phyloP scores from a whole-genome alignment of 2,329 filamentous ascomycete genomes.

The Phaeosphaeria sp. region DNA sequence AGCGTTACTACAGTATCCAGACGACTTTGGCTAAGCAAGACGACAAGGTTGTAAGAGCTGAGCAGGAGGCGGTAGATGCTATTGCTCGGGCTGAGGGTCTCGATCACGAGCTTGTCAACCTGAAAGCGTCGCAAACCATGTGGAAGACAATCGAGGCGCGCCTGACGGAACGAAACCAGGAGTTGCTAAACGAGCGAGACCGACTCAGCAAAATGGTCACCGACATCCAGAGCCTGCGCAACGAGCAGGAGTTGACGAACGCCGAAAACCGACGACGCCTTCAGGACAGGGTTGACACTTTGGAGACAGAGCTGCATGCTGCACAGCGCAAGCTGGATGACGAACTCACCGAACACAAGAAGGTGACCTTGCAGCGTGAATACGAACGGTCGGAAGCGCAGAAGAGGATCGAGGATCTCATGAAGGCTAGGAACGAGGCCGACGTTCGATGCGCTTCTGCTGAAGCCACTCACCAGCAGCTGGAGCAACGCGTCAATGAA shows the following conservation, averaged over 20 bases:
- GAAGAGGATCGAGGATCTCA: constrained; percentile 90
- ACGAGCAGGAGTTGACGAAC: constrained; percentile 87
- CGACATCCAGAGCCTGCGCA: constrained; percentile 86
- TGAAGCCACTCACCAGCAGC: constrained; percentile 87
- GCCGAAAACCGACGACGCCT: constrained; percentile 81
- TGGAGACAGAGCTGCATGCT: constrained; percentile 79
- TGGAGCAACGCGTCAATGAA: constrained; percentile 88
- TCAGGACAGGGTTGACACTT: constrained; percentile 75
- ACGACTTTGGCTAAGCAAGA: constrained; percentile 91
- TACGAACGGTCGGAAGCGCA: constrained; percentile 88
- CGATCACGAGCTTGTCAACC: constrained; percentile 87
- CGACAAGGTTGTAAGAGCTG: constrained; percentile 85
- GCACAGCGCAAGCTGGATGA: constrained; percentile 84
- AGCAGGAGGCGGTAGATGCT: constrained; percentile 89
- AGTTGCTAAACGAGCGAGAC: constrained; percentile 80
- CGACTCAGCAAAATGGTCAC: constrained; percentile 83
- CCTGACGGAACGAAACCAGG: constrained; percentile 86
- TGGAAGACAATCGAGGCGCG: constrained; percentile 94
- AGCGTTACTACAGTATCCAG: constrained; percentile 76
- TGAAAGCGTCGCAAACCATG: constrained; percentile 92
- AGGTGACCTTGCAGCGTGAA: constrained; percentile 82
- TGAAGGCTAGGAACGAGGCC: constrained; percentile 76
- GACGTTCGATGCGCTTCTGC: constrained; percentile 86
- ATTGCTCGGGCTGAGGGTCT: constrained; percentile 83
- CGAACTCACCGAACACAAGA: constrained; percentile 84